Evolutionary conservation across 2,329 filamentous ascomycete species (phyloP), one percentile per base, ranked within the genome.

Genomic region (Clarireedia homoeocarpa): DNA sequence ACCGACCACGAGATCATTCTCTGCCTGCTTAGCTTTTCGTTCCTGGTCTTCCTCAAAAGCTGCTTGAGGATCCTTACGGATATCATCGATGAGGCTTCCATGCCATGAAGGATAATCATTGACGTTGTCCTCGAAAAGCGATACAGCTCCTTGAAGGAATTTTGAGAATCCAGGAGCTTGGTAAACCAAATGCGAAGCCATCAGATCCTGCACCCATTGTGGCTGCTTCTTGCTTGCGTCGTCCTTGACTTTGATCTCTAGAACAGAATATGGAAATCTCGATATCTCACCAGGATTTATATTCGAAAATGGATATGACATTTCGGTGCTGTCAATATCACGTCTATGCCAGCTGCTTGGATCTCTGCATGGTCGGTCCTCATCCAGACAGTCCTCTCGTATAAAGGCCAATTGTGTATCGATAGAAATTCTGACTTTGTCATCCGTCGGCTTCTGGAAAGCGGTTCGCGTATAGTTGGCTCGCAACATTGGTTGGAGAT

Each of bases 101-200:
- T 97, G 81, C 94, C 94, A 99, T 75, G 97, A 96, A 14, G 94
- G 94, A 67, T 97, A 84, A 60, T 84, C 91, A 73, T 97, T 97
- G 71, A 99, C 91, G 67, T 96, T 84, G 71, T 99, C 90, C 66
- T 97, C 94, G 64, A 97, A 97, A 2, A 99, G 78, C 40, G 86
- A 85, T 6, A 92, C 91, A 4, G 95, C 85, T 59, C 94, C 94
- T 66, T 99, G 92, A 2, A 95, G 88, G 65, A 97, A 99, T 71
- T 99, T 99, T 66, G 91, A 96, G 74, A 99, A 99, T 51, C 88
- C 84, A 1, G 91, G 89, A 0, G 88, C 85, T 47, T 91, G 84
- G 69, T 96, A 91, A 61, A 99, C 88, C 4, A 99, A 80, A 71
- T 99, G 92, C 5, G 91, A 96, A 52, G 82, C 80, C 83, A 95